Conservation (phyloP, 2,329 filamentous ascomycete genomes). For the Diaporthe sp. region DNA sequence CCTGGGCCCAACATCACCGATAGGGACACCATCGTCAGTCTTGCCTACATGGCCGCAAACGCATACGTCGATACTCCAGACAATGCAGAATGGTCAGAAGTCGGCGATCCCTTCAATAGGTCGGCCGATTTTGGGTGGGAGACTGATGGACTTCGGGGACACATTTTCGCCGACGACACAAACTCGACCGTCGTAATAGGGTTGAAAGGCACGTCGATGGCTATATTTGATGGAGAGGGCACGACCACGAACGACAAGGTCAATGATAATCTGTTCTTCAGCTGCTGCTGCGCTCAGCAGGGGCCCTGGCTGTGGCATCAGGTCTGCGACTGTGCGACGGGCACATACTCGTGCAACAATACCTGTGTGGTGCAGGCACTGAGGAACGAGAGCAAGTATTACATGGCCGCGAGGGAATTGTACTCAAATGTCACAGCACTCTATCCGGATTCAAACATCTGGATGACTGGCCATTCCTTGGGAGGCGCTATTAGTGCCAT, state of each 20-base stretch:
- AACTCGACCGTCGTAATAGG: constrained; percentile 93
- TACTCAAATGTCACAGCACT: constrained; percentile 92
- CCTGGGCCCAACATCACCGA: constrained; percentile 85
- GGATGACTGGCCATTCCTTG: constrained; percentile 92
- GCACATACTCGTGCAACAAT: constrained; percentile 90
- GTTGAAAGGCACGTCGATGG: constrained; percentile 89
- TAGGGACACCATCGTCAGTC: constrained; percentile 82
- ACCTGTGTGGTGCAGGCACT: constrained; percentile 85
- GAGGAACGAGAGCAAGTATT: constrained; percentile 88
- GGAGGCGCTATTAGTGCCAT: constrained; percentile 91
- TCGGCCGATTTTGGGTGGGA: constrained; percentile 95
- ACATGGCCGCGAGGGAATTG: constrained; percentile 86
- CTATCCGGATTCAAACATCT: constrained; percentile 86
- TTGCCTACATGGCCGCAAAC: constrained; percentile 90
- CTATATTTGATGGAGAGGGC: constrained; percentile 95
- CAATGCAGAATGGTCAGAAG: constrained; percentile 84
- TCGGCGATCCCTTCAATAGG: constrained; percentile 83
- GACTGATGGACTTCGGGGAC: constrained; percentile 86
- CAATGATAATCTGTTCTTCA: constrained; percentile 98
- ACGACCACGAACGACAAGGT: constrained; percentile 98
- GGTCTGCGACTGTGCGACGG: constrained; percentile 91
- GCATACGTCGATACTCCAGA: constrained; percentile 83
- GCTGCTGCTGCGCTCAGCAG: constrained; percentile 96
- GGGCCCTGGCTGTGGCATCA: constrained; percentile 90
- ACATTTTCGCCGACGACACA: constrained; percentile 87